These are phyloP conservation scores for Buddleja alternifolia DNA, from an alignment of 257 asterid genomes.

Conservation along the genomic window DNA sequence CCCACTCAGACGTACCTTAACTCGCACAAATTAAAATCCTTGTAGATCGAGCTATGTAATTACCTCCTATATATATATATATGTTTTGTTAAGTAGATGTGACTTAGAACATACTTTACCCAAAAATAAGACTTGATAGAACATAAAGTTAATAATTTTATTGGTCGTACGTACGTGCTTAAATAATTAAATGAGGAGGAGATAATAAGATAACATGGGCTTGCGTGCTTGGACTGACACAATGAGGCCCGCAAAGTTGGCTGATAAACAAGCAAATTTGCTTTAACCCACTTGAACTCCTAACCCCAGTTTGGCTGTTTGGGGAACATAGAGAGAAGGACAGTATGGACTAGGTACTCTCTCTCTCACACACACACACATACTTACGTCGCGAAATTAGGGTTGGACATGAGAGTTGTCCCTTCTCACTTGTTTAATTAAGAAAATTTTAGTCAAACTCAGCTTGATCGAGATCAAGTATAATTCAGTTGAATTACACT, in stretches of 20 bases:
- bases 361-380: too few relatives aligned
- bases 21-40: not conserved
- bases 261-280: constrained; percentile 29
- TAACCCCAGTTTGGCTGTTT: not conserved
- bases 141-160: not conserved
- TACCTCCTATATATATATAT: not conserved
- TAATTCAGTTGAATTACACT: too few relatives aligned
- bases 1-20: too few relatives aligned
- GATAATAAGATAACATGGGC: constrained; percentile 36
- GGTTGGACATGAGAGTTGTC: too few relatives aligned
- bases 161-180: not conserved
- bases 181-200: constrained; percentile 20
- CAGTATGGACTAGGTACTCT: not conserved
- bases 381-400: too few relatives aligned
- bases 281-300: not conserved
- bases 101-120: too few relatives aligned
- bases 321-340: constrained; percentile 5
- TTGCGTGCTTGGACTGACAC: constrained; percentile 35
- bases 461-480: too few relatives aligned
- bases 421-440: too few relatives aligned
- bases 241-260: constrained; percentile 36
- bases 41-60: not conserved
- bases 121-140: not conserved
- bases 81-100: not conserved
- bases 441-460: too few relatives aligned